Evolutionary conservation across 2,329 filamentous ascomycete species (phyloP), one percentile per base, ranked within the genome.

Genomic region (Penicillium expansum): DNA sequence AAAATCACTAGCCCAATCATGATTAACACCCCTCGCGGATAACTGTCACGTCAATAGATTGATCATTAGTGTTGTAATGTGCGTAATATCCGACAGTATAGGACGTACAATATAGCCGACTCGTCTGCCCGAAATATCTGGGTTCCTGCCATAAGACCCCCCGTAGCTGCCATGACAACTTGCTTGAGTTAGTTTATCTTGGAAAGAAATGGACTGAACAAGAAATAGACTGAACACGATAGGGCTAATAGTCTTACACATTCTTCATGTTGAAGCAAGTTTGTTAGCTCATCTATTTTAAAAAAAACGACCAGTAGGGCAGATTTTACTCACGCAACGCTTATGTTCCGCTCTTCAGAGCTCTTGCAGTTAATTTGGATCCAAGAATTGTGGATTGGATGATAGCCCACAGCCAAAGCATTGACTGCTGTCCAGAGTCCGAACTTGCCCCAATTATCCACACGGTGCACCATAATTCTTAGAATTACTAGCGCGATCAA

Each of bases 301-400:
- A n/a, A 14, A 14, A 20, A 3, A 42, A 22, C 38, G 2, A 37
- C 32, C 11, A 16, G 10, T 4, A 32, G 22, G 44, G 11, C 5
- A 14, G 0, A 6, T 6, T 32, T 29, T 67, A 62, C 77, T 62
- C 62, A 80, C 72, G 81, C 80, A 45, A 83, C 76, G 20, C 71
- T 74, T 49, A 83, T 79, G 58, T 78, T 82, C 52, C 79, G 66
- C 64, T 82, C 80, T 5, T 75, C 67, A 0, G 77, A 63, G 18
- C 77, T 77, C 14, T 69, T 70, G 60, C 80, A 82, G 60, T 83
- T 83, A 7, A 82, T 67, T 62, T 82, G 79, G 18, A 81, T 69
- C 80, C 80, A 83, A 0, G 78, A 75, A 65, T 83, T 83, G 53
- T 82, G 79, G 0, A 80, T 73, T 0, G 80, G 80, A 64, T 83